Base-by-base conservation (phyloP, 345 rosid genomes). In the Hibiscus syriacus region DNA sequence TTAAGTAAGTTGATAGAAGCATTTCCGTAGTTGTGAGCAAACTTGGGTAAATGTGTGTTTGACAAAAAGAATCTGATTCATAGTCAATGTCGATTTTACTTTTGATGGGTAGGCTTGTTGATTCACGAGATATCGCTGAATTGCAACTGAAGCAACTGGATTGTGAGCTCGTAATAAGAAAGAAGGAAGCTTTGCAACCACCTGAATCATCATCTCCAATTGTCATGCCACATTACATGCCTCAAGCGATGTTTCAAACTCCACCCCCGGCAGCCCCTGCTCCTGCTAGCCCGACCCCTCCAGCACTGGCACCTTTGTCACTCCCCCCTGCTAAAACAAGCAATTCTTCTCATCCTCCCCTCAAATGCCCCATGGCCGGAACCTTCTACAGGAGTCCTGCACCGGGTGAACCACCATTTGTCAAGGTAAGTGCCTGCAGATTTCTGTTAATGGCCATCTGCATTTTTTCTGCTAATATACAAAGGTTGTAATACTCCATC, bases 311-410 rank as follows among this genome's bases (percentile, higher is more conserved):
- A 1, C 85, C 81, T 13, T 76, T 84, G 14, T 20, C 73, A 12
- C 83, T 81, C 9, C 65, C 86, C 26, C 85, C 85, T 59, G 72
- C 80, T 61, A 79, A 86, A 56, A n/a, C 87, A 3, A 65, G 66
- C n/a, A 29, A 72, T 55, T 75, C 91, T 26, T 84, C 89, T 45
- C 89, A 82, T 52, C 86, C 91, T 19, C 74, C 92, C 9, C 79
- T 94, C 19, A 87, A 87, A 55, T 86, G 96, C 72, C 97, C 99
- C 26, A 90, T 94, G 99, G 95, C 97, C 64, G 99, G 99, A 71
- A 94, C 97, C 70, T 94, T 94, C 68, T 94, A 94, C 64, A 77
- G 88, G 45, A 77, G 84, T 77, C 85, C 96, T 50, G 96, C 74
- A 19, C 99, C 99, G 6, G 96, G 97, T n/a, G 96, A 89, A 78